A percentile compares a stretch with the other conserved stretches of the same genome.
These are phyloP conservation scores for Acidiella bohemica DNA, from an alignment of 495 filamentous ascomycete genomes.

Conservation along the genomic window DNA sequence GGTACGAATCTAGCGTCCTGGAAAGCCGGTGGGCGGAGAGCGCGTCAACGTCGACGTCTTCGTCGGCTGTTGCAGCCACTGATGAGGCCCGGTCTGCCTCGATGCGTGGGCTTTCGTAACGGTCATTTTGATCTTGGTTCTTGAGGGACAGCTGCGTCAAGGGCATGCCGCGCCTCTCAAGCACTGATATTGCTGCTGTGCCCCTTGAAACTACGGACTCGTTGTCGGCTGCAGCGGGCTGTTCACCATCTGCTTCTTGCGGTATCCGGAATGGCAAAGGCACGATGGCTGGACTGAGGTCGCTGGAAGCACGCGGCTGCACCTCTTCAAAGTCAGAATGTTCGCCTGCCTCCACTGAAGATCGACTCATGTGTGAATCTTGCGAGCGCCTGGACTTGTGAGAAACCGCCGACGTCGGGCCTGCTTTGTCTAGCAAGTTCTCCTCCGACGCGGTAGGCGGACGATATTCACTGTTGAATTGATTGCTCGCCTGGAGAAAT, in stretches of 20 bases:
- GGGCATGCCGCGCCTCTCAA: conserved; percentile 3
- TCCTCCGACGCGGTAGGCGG: too few species aligned
- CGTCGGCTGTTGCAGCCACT: conserved; percentile 28
- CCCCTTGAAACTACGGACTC: conserved; percentile 1
- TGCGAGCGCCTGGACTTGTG: too few species aligned
- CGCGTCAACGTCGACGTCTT: conserved; percentile 18
- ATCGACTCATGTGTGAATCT: not conserved
- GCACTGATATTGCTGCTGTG: conserved; percentile 1
- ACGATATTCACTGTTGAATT: too few species aligned
- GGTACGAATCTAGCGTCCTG: not conserved
- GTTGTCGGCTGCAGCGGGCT: not conserved
- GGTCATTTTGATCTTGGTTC: not conserved
- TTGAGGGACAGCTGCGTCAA: conserved; percentile 2
- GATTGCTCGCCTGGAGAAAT: too few species aligned
- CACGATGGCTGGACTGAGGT: conserved; percentile 34
- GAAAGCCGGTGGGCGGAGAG: conserved; percentile 2
- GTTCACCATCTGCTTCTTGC: not conserved
- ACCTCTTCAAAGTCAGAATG: not conserved
- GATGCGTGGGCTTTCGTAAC: too few species aligned
- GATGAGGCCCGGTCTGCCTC: conserved; percentile 28
- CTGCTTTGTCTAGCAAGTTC: too few species aligned
- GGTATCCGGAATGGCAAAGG: conserved; percentile 21
- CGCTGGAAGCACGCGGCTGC: not conserved
- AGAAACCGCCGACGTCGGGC: too few species aligned
- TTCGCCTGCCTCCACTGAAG: not conserved